Evolutionary conservation across 1,139 yeast genomes (phyloP), one percentile per base, ranked within the genome.

Genomic region (Pichia sp.): DNA sequence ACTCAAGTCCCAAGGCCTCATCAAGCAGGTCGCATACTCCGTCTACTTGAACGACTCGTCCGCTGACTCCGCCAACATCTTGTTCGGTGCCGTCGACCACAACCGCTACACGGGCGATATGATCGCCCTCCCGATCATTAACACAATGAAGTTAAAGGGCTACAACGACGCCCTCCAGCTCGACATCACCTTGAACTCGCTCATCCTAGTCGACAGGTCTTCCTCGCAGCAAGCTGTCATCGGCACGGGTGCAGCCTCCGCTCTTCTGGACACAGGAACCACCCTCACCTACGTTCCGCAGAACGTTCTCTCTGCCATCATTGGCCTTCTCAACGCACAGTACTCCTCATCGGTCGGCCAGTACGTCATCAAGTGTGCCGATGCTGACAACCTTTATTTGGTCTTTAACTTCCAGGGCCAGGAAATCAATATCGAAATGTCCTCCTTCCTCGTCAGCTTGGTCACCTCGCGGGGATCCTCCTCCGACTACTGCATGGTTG

Each of bases 221-320:
- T 26, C 49, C 2, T 45, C 40, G 1, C 36, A 53, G 30, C 57
- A 59, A 60, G 63, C 63, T 19, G 72, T 73, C 10, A 64, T 78
- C 45, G 80, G 75, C 16, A 52, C 67, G 3, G 67, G 71, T 40
- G 68, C 69, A 42, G 67, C 71, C 23, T 72, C 80, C 1, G 87
- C 84, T 3, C 67, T 82, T 47, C 69, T 86, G 45, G 93, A 86
- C 68, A 79, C 89, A 2, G 93, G 93, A 47, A 79, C 90, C 8
- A 81, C 90, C 2, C 68, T 81, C 50, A 75, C 85, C 5, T 78
- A 76, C 59, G 67, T 83, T 1, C 87, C 89, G 23, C 51, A 62
- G 1, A 64, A 60, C n/a, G 62, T 78, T 30, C 68, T 80, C 13
- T 62, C 64, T 3, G 58, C 67, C 4, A 68, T 84, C 54, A 82